Conservation (phyloP, 768 basidiomycete species). For the Strobilomyces dryophilus region DNA sequence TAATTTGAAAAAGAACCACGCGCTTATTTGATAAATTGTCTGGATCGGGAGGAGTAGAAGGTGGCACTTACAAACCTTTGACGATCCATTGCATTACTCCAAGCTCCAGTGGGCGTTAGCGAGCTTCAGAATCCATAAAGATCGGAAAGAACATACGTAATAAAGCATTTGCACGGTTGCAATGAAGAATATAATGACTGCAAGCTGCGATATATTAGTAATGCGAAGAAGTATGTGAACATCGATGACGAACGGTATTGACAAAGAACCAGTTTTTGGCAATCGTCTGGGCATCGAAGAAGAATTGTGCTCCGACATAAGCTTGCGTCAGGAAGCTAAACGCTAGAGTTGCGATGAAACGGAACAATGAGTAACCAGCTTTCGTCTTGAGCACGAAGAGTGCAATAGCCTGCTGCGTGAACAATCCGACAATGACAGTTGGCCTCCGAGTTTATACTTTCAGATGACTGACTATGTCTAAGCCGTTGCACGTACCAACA, state of each 20-base stretch:
- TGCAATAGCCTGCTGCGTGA: conserved; percentile 81
- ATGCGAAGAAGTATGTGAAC: conserved; percentile 9
- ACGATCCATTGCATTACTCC: conserved; percentile 96
- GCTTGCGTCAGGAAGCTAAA: conserved; percentile 74
- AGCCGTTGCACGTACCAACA: conserved; percentile 54
- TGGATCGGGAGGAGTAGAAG: background rate
- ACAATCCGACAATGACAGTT: conserved; percentile 83
- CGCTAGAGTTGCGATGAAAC: conserved; percentile 76
- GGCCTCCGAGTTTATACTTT: conserved; percentile 43
- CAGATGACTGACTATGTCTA: background rate
- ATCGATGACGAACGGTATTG: conserved; percentile 50
- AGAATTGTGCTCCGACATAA: conserved; percentile 70
- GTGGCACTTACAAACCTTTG: conserved; percentile 61
- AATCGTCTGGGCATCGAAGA: conserved; percentile 68
- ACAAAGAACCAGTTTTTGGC: conserved; percentile 82
- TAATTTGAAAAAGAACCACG: conserved; percentile 91
- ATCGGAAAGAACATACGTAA: conserved; percentile 39
- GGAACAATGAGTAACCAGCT: conserved; percentile 82
- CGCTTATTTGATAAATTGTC: conserved; percentile 38
- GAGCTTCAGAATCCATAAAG: background rate
- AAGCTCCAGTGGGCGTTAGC: conserved; percentile 32
- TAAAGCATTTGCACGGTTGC: conserved; percentile 91
- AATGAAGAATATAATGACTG: conserved; percentile 89
- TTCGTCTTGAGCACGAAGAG: conserved; percentile 84
- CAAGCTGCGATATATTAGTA: conserved; percentile 40